These are phyloP conservation scores for Elasticomyces elasticus DNA, from an alignment of 495 filamentous ascomycete species.

Conservation along the genomic window DNA sequence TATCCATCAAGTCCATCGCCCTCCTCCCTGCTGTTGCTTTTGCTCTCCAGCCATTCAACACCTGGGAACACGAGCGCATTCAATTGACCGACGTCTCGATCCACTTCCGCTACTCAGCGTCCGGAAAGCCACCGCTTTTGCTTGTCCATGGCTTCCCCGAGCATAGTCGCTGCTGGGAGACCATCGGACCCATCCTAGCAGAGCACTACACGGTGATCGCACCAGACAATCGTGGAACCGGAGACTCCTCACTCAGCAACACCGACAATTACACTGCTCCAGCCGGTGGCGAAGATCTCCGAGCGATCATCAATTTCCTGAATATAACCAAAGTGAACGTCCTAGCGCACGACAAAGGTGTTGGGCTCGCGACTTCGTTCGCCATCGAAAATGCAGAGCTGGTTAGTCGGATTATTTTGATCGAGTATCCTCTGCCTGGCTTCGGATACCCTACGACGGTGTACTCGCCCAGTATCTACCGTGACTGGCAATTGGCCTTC, in stretches of 20 bases:
- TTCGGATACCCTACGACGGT: conserved; percentile 32
- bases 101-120: background rate
- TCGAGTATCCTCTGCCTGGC: conserved; percentile 35
- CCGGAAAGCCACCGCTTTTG: background rate
- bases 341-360: conserved; percentile 37
- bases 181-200: conserved; percentile 47
- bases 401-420: conserved; percentile 24
- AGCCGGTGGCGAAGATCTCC: conserved; percentile 28
- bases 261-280: conserved; percentile 30
- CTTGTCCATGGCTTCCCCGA: background rate
- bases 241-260: conserved; percentile 31
- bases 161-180: conserved; percentile 33
- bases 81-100: background rate
- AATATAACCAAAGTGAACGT: conserved; percentile 33
- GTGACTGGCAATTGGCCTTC: conserved; percentile 38
- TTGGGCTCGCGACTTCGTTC: conserved; percentile 25
- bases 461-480: conserved; percentile 25
- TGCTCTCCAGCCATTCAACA: background rate
- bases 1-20: too few relatives aligned
- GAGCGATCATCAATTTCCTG: conserved; percentile 34
- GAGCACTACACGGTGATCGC: conserved; percentile 44
- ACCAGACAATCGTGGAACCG: conserved; percentile 34
- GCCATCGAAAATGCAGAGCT: conserved; percentile 20
- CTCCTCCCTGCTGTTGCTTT: too few relatives aligned
- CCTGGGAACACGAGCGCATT: background rate